Base-by-base conservation (phyloP, 2,329 filamentous ascomycete genomes). In the Colletotrichum lindemuthianum region DNA sequence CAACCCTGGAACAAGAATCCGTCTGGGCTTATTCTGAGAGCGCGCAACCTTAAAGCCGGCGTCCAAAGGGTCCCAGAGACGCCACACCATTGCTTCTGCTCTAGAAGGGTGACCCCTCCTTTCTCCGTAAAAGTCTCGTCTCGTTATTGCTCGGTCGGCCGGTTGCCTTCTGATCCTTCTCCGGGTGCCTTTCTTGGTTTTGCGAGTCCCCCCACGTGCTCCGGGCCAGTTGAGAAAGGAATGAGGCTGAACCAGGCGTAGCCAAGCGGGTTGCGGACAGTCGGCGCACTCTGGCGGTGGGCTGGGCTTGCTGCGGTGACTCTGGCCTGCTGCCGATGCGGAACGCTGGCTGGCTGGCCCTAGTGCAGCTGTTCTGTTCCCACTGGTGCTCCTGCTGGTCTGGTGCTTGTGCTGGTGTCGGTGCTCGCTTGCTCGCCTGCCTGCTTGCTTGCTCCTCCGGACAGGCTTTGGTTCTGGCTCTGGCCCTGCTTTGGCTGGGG, bases 161-260 rank as follows among this genome's bases (percentile, higher is more conserved):
- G 45, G 55, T 60, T 49, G 40, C 43, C 57, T 24, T 56, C 57
- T 58, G 57, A 65, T 60, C 61, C 57, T 60, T 60, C 61, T 60
- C 61, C 57, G 57, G 57, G 61, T 45, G 61, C 50, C 53, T 54
- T 65, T 60, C 45, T 63, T 65, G 58, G 63, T 50, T 49, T 43
- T 5, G 24, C 24, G 24, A 24, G 5, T 24, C 41, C 59, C 59
- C 55, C 63, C 63, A 65, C 63, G 63, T 63, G 63, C 63, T 63
- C 58, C 63, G 63, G 63, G 63, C 59, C 50, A 67, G 61, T 65
- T 41, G 44, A 41, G 63, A 60, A 65, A 69, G 71, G 68, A 70
- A 72, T 72, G 72, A 74, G 72, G 72, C 72, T 74, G 70, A 72
- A 70, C 71, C 71, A 72, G 67, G 63, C 59, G 63, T 65, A 63